Evolutionary conservation across 1,284 basidiomycete genomes (phyloP).

Genomic region (Ceratobasidium papillatum): DNA sequence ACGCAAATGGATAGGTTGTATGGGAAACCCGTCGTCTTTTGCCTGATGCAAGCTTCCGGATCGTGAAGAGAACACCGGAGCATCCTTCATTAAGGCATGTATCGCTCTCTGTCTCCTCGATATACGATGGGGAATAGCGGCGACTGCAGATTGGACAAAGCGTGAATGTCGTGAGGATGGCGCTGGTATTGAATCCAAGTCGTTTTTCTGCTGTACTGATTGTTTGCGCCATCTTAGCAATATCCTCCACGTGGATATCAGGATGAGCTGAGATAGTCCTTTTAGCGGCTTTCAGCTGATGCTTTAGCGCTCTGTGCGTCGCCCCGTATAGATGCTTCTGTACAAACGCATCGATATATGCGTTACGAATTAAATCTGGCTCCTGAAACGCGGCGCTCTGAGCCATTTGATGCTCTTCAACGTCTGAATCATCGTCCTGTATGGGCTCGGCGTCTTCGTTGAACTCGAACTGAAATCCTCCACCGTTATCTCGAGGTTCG

Average conservation of each 20-base stretch:
- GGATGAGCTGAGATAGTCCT: not conserved
- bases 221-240: conserved; percentile 23
- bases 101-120: not conserved
- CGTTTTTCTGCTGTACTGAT: conserved; percentile 6
- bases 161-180: not conserved
- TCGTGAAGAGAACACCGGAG: not conserved
- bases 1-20: conserved; percentile 11
- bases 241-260: not conserved
- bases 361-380: conserved; percentile 13
- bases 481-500: not conserved
- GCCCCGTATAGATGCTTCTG: conserved; percentile 20
- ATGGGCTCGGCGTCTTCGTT: not conserved
- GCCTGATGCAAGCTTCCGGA: not conserved
- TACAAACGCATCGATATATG: conserved; percentile 24
- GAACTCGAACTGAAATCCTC: not conserved
- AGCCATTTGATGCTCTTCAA: not conserved
- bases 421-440: not conserved
- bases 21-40: not conserved
- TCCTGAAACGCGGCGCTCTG: conserved; percentile 13
- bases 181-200: not conserved
- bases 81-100: not conserved
- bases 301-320: conserved; percentile 5
- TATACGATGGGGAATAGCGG: not conserved
- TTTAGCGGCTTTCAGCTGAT: conserved; percentile 15
- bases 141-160: conserved; percentile 8